Evolutionary conservation across 257 asterid species (phyloP).

Genomic region (Lithospermum erythrorhizon): DNA sequence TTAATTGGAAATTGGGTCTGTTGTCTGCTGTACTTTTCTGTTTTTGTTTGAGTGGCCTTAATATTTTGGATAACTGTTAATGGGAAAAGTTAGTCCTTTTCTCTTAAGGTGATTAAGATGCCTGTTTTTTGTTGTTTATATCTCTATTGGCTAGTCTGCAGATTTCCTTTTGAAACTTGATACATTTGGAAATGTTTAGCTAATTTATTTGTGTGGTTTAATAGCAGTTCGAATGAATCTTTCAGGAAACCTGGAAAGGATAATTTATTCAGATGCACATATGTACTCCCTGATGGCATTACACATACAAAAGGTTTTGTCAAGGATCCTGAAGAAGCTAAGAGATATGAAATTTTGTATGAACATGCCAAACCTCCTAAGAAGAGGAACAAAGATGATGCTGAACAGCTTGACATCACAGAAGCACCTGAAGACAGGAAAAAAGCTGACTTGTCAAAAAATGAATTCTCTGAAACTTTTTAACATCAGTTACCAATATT

Average conservation of each 20-base stretch:
- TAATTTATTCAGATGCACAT: slow-evolving; percentile 65
- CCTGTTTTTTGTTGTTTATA: neutral
- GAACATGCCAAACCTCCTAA: slow-evolving; percentile 19
- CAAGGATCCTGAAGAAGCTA: slow-evolving; percentile 60
- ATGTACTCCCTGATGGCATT: slow-evolving; percentile 91
- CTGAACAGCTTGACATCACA: slow-evolving; percentile 22
- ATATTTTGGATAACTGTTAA: neutral
- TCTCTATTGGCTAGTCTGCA: neutral
- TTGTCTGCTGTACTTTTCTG: no score
- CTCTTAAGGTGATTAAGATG: no score
- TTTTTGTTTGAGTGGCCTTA: neutral
- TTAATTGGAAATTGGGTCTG: neutral
- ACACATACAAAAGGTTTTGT: slow-evolving; percentile 66
- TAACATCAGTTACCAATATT: slow-evolving; percentile 3
- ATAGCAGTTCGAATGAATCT: slow-evolving; percentile 10
- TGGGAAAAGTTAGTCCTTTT: no score
- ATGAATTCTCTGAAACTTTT: slow-evolving; percentile 27
- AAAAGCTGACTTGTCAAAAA: slow-evolving; percentile 52
- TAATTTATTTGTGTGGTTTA: neutral
- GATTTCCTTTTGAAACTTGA: neutral
- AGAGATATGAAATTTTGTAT: slow-evolving; percentile 41
- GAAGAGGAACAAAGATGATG: slow-evolving; percentile 23
- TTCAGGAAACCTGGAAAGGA: slow-evolving; percentile 65
- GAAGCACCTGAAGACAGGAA: slow-evolving; percentile 35
- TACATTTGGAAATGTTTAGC: neutral